Evolutionary conservation across 2,329 filamentous ascomycete genomes (phyloP), one percentile per base, ranked within the genome.

Genomic region (Teratosphaeria zuluensis): DNA sequence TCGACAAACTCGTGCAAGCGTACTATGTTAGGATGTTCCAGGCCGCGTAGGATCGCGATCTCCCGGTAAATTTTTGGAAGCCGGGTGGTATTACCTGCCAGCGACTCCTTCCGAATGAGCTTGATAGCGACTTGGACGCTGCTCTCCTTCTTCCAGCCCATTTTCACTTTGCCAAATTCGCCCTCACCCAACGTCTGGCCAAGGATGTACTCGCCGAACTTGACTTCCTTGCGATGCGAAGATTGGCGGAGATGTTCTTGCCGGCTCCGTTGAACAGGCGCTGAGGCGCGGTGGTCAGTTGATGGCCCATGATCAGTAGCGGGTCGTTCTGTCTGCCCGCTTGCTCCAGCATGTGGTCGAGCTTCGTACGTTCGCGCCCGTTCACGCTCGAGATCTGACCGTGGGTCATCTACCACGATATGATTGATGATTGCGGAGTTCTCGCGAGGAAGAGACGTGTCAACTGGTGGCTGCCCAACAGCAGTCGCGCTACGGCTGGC

Each of bases 1-100:
- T 97, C 92, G 32, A 96, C 92, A 89, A 99, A 97, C 76, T 99
- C 95, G 75, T 97, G 92, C 56, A 99, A 79, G 61, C 89, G 87
- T 56, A 99, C 94, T 72, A 99, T 99, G 73, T 99, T 99, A 21
- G 92, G 92, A 74, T 99, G 94, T 48, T 92, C 89, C 52, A 95
- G 85, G 66, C 87, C 90, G 61, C 85, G 84, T 55, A 99, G 79
- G 68, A 99, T 99, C 51, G 89, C 84, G 62, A 99, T 96, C 75
- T 99, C 94, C 62, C 94, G 90, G 76, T 96, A 92, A 68, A 99
- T 99, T 77, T 99, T 99, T 70, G 91, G 89, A 62, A 99, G 80
- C 55, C 94, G 86, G 59, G 86, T 90, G 3, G 92, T 89, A 72
- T 97, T 96, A 63, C 84, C 86, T 53, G 92, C 92, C 46, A 99